A percentile compares a stretch with the other conserved stretches of the same genome.
Evolutionary conservation across 208 protist genomes (phyloP).

Genomic region (Trypanosoma rangeli): DNA sequence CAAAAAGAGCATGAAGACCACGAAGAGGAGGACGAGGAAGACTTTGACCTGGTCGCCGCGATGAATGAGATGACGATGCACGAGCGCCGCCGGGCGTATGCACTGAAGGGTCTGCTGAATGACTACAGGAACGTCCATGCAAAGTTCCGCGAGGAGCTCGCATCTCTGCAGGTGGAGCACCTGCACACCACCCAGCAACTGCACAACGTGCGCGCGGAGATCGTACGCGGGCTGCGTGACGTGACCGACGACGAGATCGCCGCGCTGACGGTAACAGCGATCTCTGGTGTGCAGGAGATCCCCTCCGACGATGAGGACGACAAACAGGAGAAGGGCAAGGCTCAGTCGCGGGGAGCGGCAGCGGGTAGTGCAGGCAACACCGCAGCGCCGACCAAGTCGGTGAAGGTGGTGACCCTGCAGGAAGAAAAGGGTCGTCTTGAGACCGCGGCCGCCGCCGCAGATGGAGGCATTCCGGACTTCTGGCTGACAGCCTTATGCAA

Average conservation of each 20-base stretch:
- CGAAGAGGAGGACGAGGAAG: slow-evolving; percentile 44
- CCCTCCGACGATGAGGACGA: slow-evolving; percentile 17
- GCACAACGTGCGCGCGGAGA: slow-evolving; percentile 43
- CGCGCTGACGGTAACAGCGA: background rate
- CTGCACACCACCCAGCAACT: slow-evolving; percentile 24
- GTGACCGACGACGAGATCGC: slow-evolving; percentile 65
- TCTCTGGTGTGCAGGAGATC: slow-evolving; percentile 31
- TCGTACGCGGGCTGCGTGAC: slow-evolving; percentile 59
- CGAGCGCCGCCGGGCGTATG: slow-evolving; percentile 61
- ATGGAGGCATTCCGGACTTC: slow-evolving; percentile 88
- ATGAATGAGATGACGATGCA: slow-evolving; percentile 54
- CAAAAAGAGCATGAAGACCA: slow-evolving; percentile 9
- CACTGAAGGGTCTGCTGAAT: slow-evolving; percentile 53
- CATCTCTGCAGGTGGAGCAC: slow-evolving; percentile 33
- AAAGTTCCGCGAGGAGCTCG: slow-evolving; percentile 42
- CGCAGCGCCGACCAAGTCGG: slow-evolving; percentile 35
- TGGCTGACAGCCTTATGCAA: slow-evolving; percentile 80
- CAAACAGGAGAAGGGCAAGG: background rate
- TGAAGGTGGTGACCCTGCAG: slow-evolving; percentile 42
- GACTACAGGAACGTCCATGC: slow-evolving; percentile 41
- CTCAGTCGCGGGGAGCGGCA: background rate
- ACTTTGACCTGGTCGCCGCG: slow-evolving; percentile 53
- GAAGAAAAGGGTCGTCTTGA: slow-evolving; percentile 38
- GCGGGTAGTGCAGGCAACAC: slow-evolving; percentile 5
- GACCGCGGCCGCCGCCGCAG: slow-evolving; percentile 33